Percentiles rank a stretch among this genome's conserved stretches.
These are phyloP conservation scores for Pyrenochaeta sp. DNA, from an alignment of 2,329 filamentous ascomycete species.

Conservation along the genomic window DNA sequence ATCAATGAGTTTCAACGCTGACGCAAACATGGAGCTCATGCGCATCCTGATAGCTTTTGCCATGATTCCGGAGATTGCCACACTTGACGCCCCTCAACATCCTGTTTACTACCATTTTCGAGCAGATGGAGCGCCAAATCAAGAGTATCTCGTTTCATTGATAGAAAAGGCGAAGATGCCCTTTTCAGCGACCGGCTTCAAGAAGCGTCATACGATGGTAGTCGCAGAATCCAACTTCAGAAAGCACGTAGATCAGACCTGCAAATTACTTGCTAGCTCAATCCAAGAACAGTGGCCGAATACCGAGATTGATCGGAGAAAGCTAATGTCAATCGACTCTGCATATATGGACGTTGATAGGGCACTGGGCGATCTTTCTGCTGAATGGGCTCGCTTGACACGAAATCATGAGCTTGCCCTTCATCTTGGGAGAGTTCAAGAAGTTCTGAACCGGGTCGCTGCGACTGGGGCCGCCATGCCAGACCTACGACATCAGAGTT, in stretches of 20 bases:
- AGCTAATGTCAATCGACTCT: slow-evolving; percentile 35
- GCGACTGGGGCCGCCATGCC: neutral
- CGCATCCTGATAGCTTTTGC: slow-evolving; percentile 57
- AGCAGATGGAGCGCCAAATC: slow-evolving; percentile 39
- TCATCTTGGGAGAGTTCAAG: slow-evolving; percentile 57
- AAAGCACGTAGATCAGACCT: slow-evolving; percentile 38
- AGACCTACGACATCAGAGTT: neutral
- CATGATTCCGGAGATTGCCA: slow-evolving; percentile 51
- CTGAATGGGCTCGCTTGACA: slow-evolving; percentile 60
- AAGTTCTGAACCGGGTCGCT: slow-evolving; percentile 26
- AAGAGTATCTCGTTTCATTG: slow-evolving; percentile 9
- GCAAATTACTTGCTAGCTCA: slow-evolving; percentile 50
- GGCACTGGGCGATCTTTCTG: slow-evolving; percentile 53
- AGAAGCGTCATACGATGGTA: slow-evolving; percentile 35
- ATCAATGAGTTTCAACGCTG: slow-evolving; percentile 53
- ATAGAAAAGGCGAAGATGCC: slow-evolving; percentile 39
- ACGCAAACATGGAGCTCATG: slow-evolving; percentile 53
- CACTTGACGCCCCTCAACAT: slow-evolving; percentile 48
- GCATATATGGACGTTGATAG: slow-evolving; percentile 45
- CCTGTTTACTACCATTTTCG: slow-evolving; percentile 46
- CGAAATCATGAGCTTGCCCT: slow-evolving; percentile 58
- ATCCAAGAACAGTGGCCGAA: slow-evolving; percentile 53
- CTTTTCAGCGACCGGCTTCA: slow-evolving; percentile 38
- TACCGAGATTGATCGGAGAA: slow-evolving; percentile 38
- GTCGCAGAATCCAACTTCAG: slow-evolving; percentile 34